Percentiles rank a stretch among this genome's conserved stretches.
phyloP scores from a whole-genome alignment of 2,329 filamentous ascomycete genomes.

The Escovopsis sp. region DNA sequence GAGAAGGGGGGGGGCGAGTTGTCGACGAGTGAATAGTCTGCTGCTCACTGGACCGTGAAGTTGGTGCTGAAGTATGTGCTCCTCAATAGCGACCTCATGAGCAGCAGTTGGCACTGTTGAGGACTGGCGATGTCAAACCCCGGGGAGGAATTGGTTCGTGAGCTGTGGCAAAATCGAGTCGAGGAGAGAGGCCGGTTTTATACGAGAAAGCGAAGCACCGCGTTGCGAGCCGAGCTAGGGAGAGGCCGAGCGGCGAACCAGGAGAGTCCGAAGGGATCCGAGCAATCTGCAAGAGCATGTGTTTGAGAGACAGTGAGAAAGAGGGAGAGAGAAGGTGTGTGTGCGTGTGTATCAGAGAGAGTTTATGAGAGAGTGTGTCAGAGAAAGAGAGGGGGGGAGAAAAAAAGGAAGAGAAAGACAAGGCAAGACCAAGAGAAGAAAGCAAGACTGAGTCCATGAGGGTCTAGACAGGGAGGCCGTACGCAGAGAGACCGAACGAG shows the following conservation, averaged over 20 bases:
- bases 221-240: too few relatives aligned
- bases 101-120: constrained; percentile 3
- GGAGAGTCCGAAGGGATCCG: too few relatives aligned
- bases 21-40: neutral
- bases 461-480: too few relatives aligned
- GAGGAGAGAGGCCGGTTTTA: neutral
- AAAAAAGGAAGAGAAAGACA: constrained; percentile 1
- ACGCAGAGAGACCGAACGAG: neutral
- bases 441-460: neutral
- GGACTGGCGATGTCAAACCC: neutral
- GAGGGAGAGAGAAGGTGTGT: neutral
- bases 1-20: too few relatives aligned
- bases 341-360: too few relatives aligned
- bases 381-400: neutral
- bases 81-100: constrained; percentile 29
- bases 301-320: neutral
- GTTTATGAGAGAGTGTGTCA: neutral
- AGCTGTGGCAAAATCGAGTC: neutral
- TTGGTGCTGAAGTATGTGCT: constrained; percentile 3
- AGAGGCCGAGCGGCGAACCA: too few relatives aligned
- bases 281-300: neutral
- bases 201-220: neutral
- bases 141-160: too few relatives aligned
- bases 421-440: constrained; percentile 2
- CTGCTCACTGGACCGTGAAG: constrained; percentile 2